Percentiles rank a stretch among this genome's conserved stretches.
phyloP scores from a whole-genome alignment of 2,329 filamentous ascomycete species.

The Cladosporium cucumerinum region DNA sequence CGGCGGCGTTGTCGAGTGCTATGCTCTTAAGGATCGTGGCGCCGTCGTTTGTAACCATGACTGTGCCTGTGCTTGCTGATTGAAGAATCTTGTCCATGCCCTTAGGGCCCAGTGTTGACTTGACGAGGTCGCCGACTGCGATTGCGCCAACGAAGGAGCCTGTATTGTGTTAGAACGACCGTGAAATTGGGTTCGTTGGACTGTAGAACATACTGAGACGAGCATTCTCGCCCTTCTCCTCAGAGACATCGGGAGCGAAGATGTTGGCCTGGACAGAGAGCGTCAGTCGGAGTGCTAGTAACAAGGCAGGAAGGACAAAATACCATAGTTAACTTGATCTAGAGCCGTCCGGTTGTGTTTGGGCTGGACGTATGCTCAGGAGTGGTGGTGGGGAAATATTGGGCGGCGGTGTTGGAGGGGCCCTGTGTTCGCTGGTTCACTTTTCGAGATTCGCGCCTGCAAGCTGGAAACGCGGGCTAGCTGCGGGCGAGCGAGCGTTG shows the following conservation, averaged over 20 bases:
- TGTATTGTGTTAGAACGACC: not conserved
- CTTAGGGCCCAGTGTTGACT: conserved; percentile 95
- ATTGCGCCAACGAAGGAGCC: conserved; percentile 92
- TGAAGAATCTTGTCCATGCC: conserved; percentile 74
- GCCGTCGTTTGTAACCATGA: conserved; percentile 98
- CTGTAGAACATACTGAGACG: conserved; percentile 62
- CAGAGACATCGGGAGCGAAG: conserved; percentile 92
- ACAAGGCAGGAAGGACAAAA: not conserved
- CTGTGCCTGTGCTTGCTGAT: conserved; percentile 80
- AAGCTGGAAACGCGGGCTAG: not conserved
- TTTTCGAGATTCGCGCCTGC: conserved; percentile 10
- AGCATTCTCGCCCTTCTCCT: conserved; percentile 99
- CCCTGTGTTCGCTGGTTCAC: conserved; percentile 6
- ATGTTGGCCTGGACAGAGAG: conserved; percentile 47
- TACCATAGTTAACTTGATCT: conserved; percentile 1
- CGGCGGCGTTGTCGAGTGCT: conserved; percentile 95
- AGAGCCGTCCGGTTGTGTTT: conserved; percentile 9
- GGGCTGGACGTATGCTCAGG: conserved; percentile 5
- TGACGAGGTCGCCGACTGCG: conserved; percentile 93
- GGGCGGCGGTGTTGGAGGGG: conserved; percentile 9
- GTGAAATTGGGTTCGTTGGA: not conserved
- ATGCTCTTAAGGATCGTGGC: conserved; percentile 98
- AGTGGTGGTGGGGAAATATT: conserved; percentile 1
- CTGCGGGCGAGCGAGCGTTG: not conserved
- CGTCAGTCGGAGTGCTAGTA: not conserved